Conservation (phyloP, 1,284 basidiomycete species). For the Cryptococcus maquisensis region DNA sequence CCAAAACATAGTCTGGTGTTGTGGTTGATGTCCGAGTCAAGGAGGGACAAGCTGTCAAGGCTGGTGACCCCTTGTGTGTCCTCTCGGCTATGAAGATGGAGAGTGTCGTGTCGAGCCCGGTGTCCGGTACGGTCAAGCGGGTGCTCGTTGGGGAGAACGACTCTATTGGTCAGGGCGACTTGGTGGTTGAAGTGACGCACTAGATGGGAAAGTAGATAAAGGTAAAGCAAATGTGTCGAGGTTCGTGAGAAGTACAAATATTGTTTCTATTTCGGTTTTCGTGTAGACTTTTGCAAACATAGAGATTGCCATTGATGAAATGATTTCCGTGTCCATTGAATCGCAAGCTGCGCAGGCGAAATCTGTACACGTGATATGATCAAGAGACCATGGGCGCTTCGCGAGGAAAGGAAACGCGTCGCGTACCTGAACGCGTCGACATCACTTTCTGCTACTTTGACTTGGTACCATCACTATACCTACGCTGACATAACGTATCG, state of each 20-base stretch:
- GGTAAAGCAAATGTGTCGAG: not conserved
- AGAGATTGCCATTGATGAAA: no score
- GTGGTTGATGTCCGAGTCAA: slow-evolving; percentile 96
- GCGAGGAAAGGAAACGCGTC: no score
- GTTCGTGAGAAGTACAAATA: no score
- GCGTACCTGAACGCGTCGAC: no score
- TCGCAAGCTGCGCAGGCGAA: no score
- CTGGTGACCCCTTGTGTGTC: slow-evolving; percentile 72
- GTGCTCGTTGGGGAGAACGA: slow-evolving; percentile 71
- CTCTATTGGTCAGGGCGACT: slow-evolving; percentile 48
- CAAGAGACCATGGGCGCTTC: no score
- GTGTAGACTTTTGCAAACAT: not conserved
- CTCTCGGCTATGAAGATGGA: slow-evolving; percentile 98
- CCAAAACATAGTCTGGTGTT: slow-evolving; percentile 67
- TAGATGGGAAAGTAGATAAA: slow-evolving; percentile 9
- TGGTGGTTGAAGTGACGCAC: slow-evolving; percentile 45
- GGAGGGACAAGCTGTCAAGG: slow-evolving; percentile 95
- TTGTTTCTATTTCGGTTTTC: not conserved
- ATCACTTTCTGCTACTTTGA: no score
- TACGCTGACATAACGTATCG: no score
- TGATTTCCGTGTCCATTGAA: no score
- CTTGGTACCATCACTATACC: no score
- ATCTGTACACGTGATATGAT: no score
- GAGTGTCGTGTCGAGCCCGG: slow-evolving; percentile 88
- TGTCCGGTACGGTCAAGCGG: slow-evolving; percentile 89